Evolutionary conservation across 352 stramenopile species (phyloP), one percentile per base, ranked within the genome.

Genomic region (Globisporangium nunn): DNA sequence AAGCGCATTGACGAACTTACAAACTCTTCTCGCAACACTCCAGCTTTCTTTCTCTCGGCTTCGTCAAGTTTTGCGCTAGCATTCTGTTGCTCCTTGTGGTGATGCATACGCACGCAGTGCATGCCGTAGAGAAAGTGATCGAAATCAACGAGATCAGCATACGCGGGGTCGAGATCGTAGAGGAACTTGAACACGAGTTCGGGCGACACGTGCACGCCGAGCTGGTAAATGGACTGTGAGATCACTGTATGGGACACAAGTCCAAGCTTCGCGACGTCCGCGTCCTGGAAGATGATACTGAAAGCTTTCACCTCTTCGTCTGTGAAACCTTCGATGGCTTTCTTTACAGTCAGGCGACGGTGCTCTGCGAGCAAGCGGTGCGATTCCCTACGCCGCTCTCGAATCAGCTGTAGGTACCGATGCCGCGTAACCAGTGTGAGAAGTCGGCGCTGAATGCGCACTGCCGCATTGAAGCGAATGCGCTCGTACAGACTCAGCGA

Each of bases 71-170:
- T n/a, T 18, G 45, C 52, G 30, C n/a, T 10, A 6, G 29, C 18
- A 2, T 49, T 1, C 52, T 41, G 52, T 39, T 91, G 73, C 45
- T 83, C 70, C 4, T 79, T 61, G 43, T 91, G 81, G 47, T 91
- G 81, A 45, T 87, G 64, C 33, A 73, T 46, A 1, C 81, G 78
- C 28, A 85, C 78, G 53, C 79, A 85, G 59, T 88, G 78, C 81
- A 91, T 91, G 56, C 76, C 81, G 50, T 87, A 91, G 8, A 91
- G 45, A 60, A 89, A 91, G 57, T 91, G 80, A 48, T 91, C 81
- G 51, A 89, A 83, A 64, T 91, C 81, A 8, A 91, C 80, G 1
- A 91, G 72, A 29, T 91, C 81, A 8, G 75, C 77, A 50, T 87
- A 91, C 23, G 78, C 81, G 1, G 78, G 77, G 33, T 91, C 81